phyloP scores from a whole-genome alignment of 106 monocot genomes.

The Dendrobium nobile region DNA sequence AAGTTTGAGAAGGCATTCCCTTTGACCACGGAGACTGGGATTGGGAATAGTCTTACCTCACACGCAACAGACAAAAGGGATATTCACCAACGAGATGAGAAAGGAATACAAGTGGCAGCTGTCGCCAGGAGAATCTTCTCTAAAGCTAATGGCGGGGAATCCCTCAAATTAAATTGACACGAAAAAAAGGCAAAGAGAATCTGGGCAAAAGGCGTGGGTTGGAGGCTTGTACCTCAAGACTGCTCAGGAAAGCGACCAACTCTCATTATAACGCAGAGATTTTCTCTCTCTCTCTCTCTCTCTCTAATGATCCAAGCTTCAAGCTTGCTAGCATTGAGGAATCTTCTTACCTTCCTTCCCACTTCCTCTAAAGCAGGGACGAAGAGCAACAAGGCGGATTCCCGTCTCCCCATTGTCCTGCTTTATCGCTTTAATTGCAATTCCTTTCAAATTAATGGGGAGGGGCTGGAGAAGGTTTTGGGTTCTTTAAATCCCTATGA shows the following conservation, averaged over 20 bases:
- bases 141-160: too few species aligned
- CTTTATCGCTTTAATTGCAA: background rate
- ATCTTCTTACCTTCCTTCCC: constrained; percentile 91
- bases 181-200: constrained; percentile 22
- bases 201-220: constrained; percentile 56
- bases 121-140: background rate
- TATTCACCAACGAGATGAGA: constrained; percentile 50
- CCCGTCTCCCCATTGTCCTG: constrained; percentile 15
- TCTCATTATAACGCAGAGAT: constrained; percentile 46
- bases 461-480: too few species aligned
- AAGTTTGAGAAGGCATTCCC: too few species aligned
- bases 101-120: constrained; percentile 31
- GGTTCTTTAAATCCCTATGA: too few species aligned
- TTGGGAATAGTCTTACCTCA: too few species aligned
- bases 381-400: constrained; percentile 52
- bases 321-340: constrained; percentile 17
- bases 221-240: constrained; percentile 68
- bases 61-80: constrained; percentile 75
- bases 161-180: too few species aligned
- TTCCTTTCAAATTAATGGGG: background rate
- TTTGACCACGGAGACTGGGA: too few species aligned
- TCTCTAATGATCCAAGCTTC: background rate
- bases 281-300: constrained; percentile 19
- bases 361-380: constrained; percentile 62
- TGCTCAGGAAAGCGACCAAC: constrained; percentile 58